Evolutionary conservation across 305 asterid species (phyloP), one percentile per base, ranked within the genome.

Genomic region (Fraxinus floribunda): DNA sequence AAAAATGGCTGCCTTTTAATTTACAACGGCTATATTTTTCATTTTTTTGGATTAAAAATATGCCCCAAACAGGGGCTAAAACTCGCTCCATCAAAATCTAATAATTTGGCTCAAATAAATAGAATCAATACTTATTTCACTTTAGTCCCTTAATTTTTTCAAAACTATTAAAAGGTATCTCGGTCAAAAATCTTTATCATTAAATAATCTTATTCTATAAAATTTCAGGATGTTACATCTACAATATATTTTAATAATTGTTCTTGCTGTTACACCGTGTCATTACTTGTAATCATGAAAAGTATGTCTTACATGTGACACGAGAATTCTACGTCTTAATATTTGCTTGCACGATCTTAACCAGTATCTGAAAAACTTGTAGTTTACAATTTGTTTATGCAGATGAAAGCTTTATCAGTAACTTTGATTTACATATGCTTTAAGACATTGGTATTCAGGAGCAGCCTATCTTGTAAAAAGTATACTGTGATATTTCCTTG

Each of bases 401-500:
- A 49, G 29, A 55, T 52, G 26, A 55, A 32, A n/a, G 64, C 74
- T 49, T 62, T 81, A 73, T 75, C 68, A 2, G 79, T 73, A 78
- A 55, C 64, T 66, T 79, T 64, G 76, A 15, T 86, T 44, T 66
- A 76, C 15, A n/a, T 80, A 34, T 62, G 16, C 57, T 26, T 78
- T 55, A 55, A 30, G 55, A 57, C 52, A 68, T 20, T 57, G 62
- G 82, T 68, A 49, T 64, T 16, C 82, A 64, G 73, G 60, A 20
- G 57, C 13, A 76, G 30, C 52, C 52, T 60, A 36, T 36, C 77
- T 20, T 36, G 76, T 22, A 73, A 77, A 79, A 77, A 74, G 55
- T 62, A 76, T 77, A 77, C 79, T 44, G 16, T 81, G 76, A 60
- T 36, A 73, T 78, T 44, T 62, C 68, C 38, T n/a, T 55, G 38